These are phyloP conservation scores for Arachis monticola DNA, from an alignment of 331 rosid species.

Conservation along the genomic window DNA sequence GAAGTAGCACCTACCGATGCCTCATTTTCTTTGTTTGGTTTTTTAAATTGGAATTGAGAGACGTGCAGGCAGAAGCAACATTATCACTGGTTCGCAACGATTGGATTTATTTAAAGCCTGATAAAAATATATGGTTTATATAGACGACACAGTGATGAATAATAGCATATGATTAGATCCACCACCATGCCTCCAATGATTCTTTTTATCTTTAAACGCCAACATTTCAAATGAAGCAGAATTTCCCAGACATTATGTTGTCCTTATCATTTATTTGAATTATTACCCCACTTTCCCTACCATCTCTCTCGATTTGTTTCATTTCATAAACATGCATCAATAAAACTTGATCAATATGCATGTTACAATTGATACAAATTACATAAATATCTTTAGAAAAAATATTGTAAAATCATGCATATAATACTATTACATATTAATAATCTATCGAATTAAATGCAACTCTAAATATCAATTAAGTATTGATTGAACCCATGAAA, in stretches of 20 bases:
- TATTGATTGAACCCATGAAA: neutral
- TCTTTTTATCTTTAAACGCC: neutral
- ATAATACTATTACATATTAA: no score
- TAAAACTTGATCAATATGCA: no score
- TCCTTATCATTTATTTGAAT: neutral
- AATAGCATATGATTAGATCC: neutral
- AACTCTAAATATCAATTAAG: neutral
- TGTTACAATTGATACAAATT: no score
- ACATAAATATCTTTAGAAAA: no score
- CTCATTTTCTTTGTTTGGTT: no score
- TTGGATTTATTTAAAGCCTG: neutral
- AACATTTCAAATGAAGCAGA: neutral
- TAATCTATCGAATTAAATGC: neutral
- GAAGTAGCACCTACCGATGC: conserved; percentile 26
- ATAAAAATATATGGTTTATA: conserved; percentile 5
- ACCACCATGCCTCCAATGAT: neutral
- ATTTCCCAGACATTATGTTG: neutral
- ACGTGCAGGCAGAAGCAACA: conserved; percentile 31
- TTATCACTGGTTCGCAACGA: neutral
- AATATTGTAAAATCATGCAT: no score
- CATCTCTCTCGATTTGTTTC: no score
- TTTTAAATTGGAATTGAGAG: neutral
- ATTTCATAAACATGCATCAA: no score
- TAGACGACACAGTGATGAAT: neutral
- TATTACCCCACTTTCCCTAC: no score